Evolutionary conservation across 768 basidiomycete species (phyloP).

Genomic region (Inosperma sp.): DNA sequence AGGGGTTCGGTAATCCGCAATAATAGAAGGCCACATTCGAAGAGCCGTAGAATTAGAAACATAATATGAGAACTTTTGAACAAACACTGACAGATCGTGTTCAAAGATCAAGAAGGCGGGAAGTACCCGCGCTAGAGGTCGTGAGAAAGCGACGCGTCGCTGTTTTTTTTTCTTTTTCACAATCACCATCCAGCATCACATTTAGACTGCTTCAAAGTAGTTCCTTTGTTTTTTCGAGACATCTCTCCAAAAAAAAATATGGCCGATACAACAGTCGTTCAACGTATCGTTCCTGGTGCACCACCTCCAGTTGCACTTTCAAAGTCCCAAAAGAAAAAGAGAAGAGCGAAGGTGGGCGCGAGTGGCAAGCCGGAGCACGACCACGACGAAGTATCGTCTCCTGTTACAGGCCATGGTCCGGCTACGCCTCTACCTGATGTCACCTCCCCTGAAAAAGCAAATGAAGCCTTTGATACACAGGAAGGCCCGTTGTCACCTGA

Average conservation of each 20-base stretch:
- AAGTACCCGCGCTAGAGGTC: no score
- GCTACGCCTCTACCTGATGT: no score
- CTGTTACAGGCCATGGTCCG: constrained; percentile 41
- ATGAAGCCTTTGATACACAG: constrained; percentile 42
- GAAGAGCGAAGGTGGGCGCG: constrained; percentile 34
- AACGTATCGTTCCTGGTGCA: constrained; percentile 73
- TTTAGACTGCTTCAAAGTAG: no score
- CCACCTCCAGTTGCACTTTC: constrained; percentile 55
- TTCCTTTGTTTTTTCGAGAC: constrained; percentile 10
- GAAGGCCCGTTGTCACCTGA: constrained; percentile 47
- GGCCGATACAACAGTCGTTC: constrained; percentile 37
- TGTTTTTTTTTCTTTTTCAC: constrained; percentile 26
- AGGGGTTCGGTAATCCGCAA: no score
- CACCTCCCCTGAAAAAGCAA: constrained; percentile 47
- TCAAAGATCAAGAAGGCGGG: no score
- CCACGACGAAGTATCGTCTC: constrained; percentile 46
- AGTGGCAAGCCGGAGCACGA: constrained; percentile 38
- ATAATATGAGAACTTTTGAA: no score
- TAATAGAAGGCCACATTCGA: no score
- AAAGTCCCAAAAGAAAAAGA: constrained; percentile 71
- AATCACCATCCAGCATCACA: constrained; percentile 17
- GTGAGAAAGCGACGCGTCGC: constrained; percentile 32
- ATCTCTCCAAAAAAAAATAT: constrained; percentile 19
- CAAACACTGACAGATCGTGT: no score
- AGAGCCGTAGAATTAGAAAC: no score